These are phyloP conservation scores for Phlegmacium glaucopus DNA, from an alignment of 768 basidiomycete species.

Conservation along the genomic window DNA sequence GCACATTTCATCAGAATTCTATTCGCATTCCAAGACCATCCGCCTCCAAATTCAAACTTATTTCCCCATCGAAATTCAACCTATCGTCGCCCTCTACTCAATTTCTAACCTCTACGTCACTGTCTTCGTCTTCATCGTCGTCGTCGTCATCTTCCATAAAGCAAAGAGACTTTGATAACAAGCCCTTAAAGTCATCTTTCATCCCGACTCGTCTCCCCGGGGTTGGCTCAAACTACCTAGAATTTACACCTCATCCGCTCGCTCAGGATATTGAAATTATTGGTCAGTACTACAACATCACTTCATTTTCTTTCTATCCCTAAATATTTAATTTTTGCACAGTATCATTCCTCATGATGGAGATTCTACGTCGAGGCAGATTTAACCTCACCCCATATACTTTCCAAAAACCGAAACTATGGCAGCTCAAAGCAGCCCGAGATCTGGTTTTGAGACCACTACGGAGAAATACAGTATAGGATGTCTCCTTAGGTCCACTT, in stretches of 20 bases:
- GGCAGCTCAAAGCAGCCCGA: constrained; percentile 42
- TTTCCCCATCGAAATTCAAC: constrained; percentile 12
- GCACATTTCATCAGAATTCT: constrained; percentile 47
- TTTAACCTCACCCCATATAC: constrained; percentile 48
- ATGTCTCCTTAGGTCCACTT: not conserved
- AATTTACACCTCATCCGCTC: constrained; percentile 47
- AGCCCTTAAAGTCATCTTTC: constrained; percentile 30
- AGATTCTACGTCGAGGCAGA: constrained; percentile 57
- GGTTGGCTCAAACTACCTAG: constrained; percentile 55
- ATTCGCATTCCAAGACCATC: constrained; percentile 37
- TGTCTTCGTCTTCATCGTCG: constrained; percentile 17
- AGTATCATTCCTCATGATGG: constrained; percentile 66
- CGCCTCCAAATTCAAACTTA: constrained; percentile 17
- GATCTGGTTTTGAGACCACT: constrained; percentile 34
- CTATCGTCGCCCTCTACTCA: constrained; percentile 13
- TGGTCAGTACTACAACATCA: constrained; percentile 28
- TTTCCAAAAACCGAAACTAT: constrained; percentile 45
- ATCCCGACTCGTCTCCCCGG: constrained; percentile 50
- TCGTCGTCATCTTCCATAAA: constrained; percentile 21
- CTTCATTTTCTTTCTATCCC: constrained; percentile 2
- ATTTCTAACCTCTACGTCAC: constrained; percentile 11
- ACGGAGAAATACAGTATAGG: constrained; percentile 34
- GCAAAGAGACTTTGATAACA: not conserved
- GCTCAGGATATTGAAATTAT: constrained; percentile 52
- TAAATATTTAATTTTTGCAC: constrained; percentile 4